Conservation (phyloP, 768 basidiomycete genomes). For the Neoboletus brunneissimus region DNA sequence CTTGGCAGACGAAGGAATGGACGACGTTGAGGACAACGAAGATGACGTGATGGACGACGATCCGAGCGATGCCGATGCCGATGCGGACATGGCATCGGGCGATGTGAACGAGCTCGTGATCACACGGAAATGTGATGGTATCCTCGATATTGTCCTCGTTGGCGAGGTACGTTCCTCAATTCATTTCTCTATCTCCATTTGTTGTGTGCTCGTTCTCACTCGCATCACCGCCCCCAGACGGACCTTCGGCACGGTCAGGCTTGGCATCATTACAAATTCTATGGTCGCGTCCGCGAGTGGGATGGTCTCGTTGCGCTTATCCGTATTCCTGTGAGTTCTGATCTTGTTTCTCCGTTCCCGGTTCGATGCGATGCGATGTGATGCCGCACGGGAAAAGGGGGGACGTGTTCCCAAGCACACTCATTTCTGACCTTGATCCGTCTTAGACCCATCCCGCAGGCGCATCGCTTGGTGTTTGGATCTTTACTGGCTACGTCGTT, state of each 20-base stretch:
- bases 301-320: slow-evolving; percentile 58
- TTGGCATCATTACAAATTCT: slow-evolving; percentile 46
- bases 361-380: neutral
- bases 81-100: slow-evolving; percentile 25
- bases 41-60: slow-evolving; percentile 30
- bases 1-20: slow-evolving; percentile 9
- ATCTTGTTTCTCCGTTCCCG: neutral
- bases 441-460: slow-evolving; percentile 5
- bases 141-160: slow-evolving; percentile 58
- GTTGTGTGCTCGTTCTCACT: neutral
- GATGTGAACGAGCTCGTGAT: slow-evolving; percentile 25
- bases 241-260: slow-evolving; percentile 46
- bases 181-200: neutral
- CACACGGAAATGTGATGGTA: slow-evolving; percentile 45
- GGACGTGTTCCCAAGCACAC: neutral
- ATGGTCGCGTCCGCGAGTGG: slow-evolving; percentile 56
- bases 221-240: slow-evolving; percentile 36
- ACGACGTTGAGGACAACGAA: slow-evolving; percentile 29
- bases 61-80: slow-evolving; percentile 21
- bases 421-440: slow-evolving; percentile 5
- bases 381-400: neutral
- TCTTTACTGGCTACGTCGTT: slow-evolving; percentile 72
- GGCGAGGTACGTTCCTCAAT: slow-evolving; percentile 45
- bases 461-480: slow-evolving; percentile 26
- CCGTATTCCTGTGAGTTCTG: slow-evolving; percentile 35